Evolutionary conservation across 495 filamentous ascomycete species (phyloP).

Genomic region (Penicillium manginii): DNA sequence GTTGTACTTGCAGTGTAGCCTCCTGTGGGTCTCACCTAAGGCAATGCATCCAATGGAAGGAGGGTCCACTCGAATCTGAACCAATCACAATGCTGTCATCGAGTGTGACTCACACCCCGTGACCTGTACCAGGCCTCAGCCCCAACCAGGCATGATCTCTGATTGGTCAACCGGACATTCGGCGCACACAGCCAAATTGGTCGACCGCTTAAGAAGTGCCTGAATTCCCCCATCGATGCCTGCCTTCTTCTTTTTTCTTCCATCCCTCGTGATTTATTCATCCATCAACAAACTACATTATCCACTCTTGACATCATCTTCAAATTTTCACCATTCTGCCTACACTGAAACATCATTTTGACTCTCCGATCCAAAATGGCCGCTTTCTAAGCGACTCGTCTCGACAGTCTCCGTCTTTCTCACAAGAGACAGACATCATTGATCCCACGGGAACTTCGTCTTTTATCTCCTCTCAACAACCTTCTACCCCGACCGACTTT

Average conservation of each 20-base stretch:
- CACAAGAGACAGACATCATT: constrained; percentile 55
- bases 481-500: constrained; percentile 54
- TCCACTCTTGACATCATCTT: not conserved
- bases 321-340: constrained; percentile 31
- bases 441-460: constrained; percentile 42
- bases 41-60: not conserved
- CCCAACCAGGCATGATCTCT: constrained; percentile 17
- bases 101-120: constrained; percentile 50
- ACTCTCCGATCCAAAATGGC: constrained; percentile 48
- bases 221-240: constrained; percentile 43
- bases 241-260: constrained; percentile 30
- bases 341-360: constrained; percentile 34
- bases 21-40: constrained; percentile 2
- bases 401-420: constrained; percentile 43
- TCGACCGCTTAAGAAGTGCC: constrained; percentile 44
- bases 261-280: not conserved
- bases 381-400: constrained; percentile 52
- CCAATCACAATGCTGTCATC: constrained; percentile 28
- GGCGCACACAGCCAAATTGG: constrained; percentile 31
- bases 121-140: constrained; percentile 27
- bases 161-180: constrained; percentile 26
- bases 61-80: not conserved
- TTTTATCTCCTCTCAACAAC: constrained; percentile 41
- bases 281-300: too few relatives aligned
- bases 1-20: not conserved